Base-by-base conservation (phyloP, 345 rosid genomes). In the Syzygium jambos region DNA sequence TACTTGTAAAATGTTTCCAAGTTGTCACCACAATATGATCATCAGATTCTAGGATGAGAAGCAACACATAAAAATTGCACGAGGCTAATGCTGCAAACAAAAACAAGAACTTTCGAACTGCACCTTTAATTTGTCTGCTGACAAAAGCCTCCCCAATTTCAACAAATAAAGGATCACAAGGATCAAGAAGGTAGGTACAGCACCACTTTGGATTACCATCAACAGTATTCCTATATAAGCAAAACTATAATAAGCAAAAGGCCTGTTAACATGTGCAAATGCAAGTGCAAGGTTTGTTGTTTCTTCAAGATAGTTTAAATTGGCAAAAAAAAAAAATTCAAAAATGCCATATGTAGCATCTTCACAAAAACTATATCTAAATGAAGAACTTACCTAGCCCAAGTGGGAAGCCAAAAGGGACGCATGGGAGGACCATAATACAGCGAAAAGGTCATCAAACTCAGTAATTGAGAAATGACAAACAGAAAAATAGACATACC, bases 181-280 rank as follows among this genome's bases (percentile, higher is more conserved):
- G 99, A 90, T 93, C 89, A 65, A 97, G 95, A 89, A 97, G 99
- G 93, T 93, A 97, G 52, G 99, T 97, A 88, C 99, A 97, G 88
- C 99, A 97, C 99, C 99, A 97, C 85, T 90, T 97, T 85, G 95
- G 88, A 91, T 95, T 91, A 88, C 94, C 92, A 90, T 95, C 94
- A 89, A 97, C 98, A 25, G 99, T 96, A 91, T 96, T 97, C 99
- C 98, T 97, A 87, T 46, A n/a, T 84, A 61, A 85, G 89, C 85
- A 52, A 88, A 86, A 82, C 86, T 78, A 87, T 57, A 43, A 84
- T 15, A 52, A 84, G 57, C 43, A 84, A 52, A 25, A 49, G 85
- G 82, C 49, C 82, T 73, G 14, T 73, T 19, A 73, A 73, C 27
- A 38, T 38, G 80, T 34, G 80, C 49, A 73, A 38, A 73, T 2